A percentile compares a stretch with the other conserved stretches of the same genome.
Conservation (phyloP, 2,329 filamentous ascomycete species). For the Venturiaceae sp. region DNA sequence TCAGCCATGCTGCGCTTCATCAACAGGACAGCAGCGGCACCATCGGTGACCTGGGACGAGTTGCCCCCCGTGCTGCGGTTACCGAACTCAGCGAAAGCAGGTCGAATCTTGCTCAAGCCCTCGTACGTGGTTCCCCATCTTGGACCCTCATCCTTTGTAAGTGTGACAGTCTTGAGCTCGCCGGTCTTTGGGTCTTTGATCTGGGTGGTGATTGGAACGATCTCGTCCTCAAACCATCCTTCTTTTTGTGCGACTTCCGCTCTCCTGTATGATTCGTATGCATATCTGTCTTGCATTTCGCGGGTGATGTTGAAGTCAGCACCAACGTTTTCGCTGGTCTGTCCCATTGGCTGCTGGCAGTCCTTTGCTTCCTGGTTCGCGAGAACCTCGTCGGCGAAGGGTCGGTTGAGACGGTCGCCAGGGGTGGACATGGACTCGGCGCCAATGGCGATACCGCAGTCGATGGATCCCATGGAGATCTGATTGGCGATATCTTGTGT, state of each 20-base stretch:
- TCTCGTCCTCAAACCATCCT: slow-evolving; percentile 90
- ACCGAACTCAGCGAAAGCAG: slow-evolving; percentile 86
- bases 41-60: slow-evolving; percentile 89
- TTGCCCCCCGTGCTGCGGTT: slow-evolving; percentile 84
- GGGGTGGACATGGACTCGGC: slow-evolving; percentile 79
- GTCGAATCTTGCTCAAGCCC: slow-evolving; percentile 70
- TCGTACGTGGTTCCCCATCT: slow-evolving; percentile 84
- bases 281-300: slow-evolving; percentile 73
- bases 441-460: slow-evolving; percentile 78
- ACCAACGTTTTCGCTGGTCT: slow-evolving; percentile 94
- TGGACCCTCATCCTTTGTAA: slow-evolving; percentile 84
- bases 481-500: slow-evolving; percentile 90
- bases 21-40: slow-evolving; percentile 77
- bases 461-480: slow-evolving; percentile 71
- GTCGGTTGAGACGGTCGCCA: slow-evolving; percentile 58
- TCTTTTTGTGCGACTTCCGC: slow-evolving; percentile 86
- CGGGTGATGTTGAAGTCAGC: slow-evolving; percentile 79
- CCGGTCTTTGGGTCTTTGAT: slow-evolving; percentile 78
- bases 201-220: slow-evolving; percentile 73
- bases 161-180: slow-evolving; percentile 63
- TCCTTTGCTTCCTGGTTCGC: slow-evolving; percentile 68
- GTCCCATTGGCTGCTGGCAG: slow-evolving; percentile 93
- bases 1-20: slow-evolving; percentile 92
- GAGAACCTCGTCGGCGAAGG: slow-evolving; percentile 70
- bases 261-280: slow-evolving; percentile 76